Percentiles rank a stretch among this genome's conserved stretches.
These are phyloP conservation scores for Coniferiporia weirii DNA, from an alignment of 1,284 basidiomycete species.

Conservation along the genomic window DNA sequence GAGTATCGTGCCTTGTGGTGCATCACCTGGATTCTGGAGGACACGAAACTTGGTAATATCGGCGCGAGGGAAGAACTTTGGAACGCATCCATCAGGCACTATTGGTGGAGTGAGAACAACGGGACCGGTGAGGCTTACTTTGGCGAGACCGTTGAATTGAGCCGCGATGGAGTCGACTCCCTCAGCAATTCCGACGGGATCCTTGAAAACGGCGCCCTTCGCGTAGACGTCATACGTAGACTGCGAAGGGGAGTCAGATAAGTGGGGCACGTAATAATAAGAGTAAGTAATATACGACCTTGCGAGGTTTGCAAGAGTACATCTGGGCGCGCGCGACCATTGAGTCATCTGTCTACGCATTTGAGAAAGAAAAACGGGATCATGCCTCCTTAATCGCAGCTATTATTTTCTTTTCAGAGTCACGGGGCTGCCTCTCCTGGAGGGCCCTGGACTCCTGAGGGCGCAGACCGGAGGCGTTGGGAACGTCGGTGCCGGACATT, in stretches of 20 bases:
- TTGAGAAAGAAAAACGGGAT: neutral
- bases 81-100: neutral
- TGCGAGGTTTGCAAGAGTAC: conserved; percentile 39
- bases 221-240: conserved; percentile 42
- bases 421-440: conserved; percentile 32
- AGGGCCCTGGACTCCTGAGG: conserved; percentile 36
- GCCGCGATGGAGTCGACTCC: conserved; percentile 38
- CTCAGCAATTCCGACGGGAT: conserved; percentile 45
- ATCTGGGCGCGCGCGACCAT: conserved; percentile 26
- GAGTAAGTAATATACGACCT: conserved; percentile 25
- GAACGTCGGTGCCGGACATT: conserved; percentile 28
- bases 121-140: conserved; percentile 27
- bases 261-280: neutral
- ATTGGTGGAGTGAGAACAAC: neutral
- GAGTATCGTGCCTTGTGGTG: conserved; percentile 36
- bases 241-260: conserved; percentile 23
- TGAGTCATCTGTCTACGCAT: neutral
- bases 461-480: conserved; percentile 39
- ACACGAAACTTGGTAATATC: conserved; percentile 41
- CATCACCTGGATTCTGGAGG: conserved; percentile 36
- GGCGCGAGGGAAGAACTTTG: conserved; percentile 39
- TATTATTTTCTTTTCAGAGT: conserved; percentile 36
- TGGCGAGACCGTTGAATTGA: conserved; percentile 44
- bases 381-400: conserved; percentile 35
- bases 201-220: conserved; percentile 41